These are phyloP conservation scores for Trebouxiophyceae sp. DNA, from an alignment of 163 green algal genomes.

Conservation along the genomic window DNA sequence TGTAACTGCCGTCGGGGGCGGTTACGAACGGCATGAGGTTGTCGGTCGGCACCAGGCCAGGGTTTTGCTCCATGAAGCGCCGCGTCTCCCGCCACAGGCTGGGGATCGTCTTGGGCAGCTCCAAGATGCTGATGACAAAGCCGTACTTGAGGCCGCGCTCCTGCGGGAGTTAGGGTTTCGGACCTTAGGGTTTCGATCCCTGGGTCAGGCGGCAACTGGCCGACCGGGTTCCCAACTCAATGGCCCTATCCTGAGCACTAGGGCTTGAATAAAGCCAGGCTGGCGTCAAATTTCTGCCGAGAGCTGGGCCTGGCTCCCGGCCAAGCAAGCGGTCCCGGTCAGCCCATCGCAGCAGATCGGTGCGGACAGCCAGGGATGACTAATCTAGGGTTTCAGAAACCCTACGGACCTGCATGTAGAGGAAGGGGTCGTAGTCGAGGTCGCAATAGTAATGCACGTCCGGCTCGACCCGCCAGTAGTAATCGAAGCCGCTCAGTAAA, in stretches of 20 bases:
- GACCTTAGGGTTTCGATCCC: background rate
- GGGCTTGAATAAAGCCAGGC: no score
- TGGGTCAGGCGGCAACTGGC: no score
- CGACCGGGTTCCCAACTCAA: no score
- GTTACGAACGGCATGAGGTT: conserved; percentile 24
- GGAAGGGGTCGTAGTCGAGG: conserved; percentile 28
- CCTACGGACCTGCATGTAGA: conserved; percentile 16
- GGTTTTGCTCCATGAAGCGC: conserved; percentile 13
- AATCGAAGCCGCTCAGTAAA: conserved; percentile 32
- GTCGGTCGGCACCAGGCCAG: conserved; percentile 7
- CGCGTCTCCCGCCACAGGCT: conserved; percentile 22
- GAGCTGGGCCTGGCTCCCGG: no score
- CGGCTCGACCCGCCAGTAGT: conserved; percentile 41
- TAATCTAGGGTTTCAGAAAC: no score
- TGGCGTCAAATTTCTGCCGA: no score
- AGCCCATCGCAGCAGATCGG: no score
- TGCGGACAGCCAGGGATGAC: no score
- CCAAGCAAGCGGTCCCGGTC: no score
- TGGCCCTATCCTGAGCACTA: no score
- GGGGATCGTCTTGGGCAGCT: conserved; percentile 27
- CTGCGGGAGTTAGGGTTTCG: background rate
- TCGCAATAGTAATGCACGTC: conserved; percentile 35
- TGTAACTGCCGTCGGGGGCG: background rate
- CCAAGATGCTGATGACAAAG: conserved; percentile 29
- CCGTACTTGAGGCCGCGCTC: conserved; percentile 22